Conservation (phyloP, 2,329 filamentous ascomycete species). For the Tolypocladium nubicola region DNA sequence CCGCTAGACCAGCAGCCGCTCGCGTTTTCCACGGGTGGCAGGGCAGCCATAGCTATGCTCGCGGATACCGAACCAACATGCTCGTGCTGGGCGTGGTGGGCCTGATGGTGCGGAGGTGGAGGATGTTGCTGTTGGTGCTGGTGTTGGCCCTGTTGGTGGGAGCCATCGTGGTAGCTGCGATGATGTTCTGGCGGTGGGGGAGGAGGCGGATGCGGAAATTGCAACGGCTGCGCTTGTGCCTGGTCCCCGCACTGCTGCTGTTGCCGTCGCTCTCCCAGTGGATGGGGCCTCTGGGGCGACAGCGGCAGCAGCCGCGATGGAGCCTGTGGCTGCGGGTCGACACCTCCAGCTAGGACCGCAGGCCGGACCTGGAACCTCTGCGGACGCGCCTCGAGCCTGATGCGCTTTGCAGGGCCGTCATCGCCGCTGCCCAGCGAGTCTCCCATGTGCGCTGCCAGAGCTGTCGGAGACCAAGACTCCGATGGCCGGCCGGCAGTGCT, state of each 20-base stretch:
- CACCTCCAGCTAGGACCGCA: not conserved
- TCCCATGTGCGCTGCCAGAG: slow-evolving; percentile 6
- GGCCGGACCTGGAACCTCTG: not conserved
- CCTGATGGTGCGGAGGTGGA: not conserved
- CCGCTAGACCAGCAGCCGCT: not conserved
- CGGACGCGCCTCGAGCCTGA: slow-evolving; percentile 7
- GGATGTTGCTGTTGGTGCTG: not conserved
- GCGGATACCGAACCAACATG: not conserved
- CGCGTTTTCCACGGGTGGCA: not conserved
- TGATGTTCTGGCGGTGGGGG: not conserved
- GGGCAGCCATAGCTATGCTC: not conserved
- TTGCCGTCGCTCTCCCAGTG: not conserved
- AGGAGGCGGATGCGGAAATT: not conserved
- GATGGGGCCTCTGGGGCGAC: not conserved
- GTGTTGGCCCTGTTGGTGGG: not conserved
- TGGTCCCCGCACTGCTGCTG: not conserved
- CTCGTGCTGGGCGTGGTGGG: not conserved
- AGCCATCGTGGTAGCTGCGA: not conserved
- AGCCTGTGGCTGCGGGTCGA: not conserved
- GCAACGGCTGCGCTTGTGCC: not conserved
- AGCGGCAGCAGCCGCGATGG: not conserved
- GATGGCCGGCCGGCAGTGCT: not conserved
- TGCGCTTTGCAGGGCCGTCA: slow-evolving; percentile 11
- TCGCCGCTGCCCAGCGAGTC: slow-evolving; percentile 6
- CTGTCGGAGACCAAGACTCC: not conserved